A percentile compares a stretch with the other conserved stretches of the same genome.
Evolutionary conservation across 768 basidiomycete genomes (phyloP).

Genomic region (Hericium coralloides): DNA sequence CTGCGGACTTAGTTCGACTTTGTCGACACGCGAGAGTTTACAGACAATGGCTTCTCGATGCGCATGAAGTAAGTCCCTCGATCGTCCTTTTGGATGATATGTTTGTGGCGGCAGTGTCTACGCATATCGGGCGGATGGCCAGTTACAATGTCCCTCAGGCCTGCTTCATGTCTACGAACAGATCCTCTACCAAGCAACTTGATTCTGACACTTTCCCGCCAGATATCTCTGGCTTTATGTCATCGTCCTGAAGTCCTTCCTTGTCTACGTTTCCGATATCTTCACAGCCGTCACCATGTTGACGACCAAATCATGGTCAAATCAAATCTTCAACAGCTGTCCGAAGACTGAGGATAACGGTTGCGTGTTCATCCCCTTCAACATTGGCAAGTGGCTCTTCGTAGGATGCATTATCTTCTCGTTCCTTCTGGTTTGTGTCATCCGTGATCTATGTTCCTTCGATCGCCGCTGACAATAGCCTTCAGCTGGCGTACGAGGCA

Average conservation of each 20-base stretch:
- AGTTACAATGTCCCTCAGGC: too few species aligned
- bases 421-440: constrained; percentile 73
- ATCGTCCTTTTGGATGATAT: neutral
- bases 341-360: constrained; percentile 31
- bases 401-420: constrained; percentile 97
- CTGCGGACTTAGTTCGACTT: constrained; percentile 76
- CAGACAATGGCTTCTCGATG: constrained; percentile 78
- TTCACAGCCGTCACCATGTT: constrained; percentile 97
- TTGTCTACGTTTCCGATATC: constrained; percentile 96
- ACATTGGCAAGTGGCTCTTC: constrained; percentile 91
- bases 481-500: constrained; percentile 82
- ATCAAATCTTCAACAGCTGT: constrained; percentile 81
- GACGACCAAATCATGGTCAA: constrained; percentile 83
- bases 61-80: constrained; percentile 59
- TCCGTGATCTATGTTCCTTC: neutral
- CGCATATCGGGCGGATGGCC: too few species aligned
- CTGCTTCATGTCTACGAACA: neutral
- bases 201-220: neutral
- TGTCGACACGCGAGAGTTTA: constrained; percentile 88
- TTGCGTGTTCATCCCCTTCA: constrained; percentile 83
- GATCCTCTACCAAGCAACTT: neutral
- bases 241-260: constrained; percentile 89
- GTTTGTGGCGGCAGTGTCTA: neutral
- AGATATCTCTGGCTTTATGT: constrained; percentile 94
- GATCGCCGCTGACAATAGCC: neutral